These are phyloP conservation scores for Fusarium sp. DNA, from an alignment of 2,329 filamentous ascomycete species.

Conservation along the genomic window DNA sequence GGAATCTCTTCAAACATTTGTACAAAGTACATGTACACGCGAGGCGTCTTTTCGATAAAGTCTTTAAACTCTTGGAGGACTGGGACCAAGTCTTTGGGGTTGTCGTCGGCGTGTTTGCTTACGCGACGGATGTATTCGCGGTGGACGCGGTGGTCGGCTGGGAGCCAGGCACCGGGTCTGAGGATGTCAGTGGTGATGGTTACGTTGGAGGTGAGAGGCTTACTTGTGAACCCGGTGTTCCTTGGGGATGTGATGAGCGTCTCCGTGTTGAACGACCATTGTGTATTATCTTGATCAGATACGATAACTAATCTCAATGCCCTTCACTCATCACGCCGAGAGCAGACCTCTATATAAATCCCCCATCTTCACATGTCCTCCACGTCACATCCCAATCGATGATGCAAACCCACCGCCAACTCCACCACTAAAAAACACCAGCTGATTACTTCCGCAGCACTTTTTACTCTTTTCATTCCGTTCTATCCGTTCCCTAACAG, in stretches of 20 bases:
- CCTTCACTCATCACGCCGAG: background rate
- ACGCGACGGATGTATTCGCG: conserved; percentile 71
- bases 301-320: background rate
- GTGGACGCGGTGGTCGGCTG: conserved; percentile 71
- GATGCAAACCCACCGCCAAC: conserved; percentile 32
- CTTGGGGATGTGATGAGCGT: conserved; percentile 64
- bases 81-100: conserved; percentile 65
- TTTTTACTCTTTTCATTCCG: conserved; percentile 11
- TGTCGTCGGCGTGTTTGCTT: conserved; percentile 66
- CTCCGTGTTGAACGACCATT: conserved; percentile 64
- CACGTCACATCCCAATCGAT: conserved; percentile 40
- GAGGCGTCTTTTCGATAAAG: conserved; percentile 73
- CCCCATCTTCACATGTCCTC: background rate
- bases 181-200: background rate
- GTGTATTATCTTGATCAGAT: conserved; percentile 3
- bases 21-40: conserved; percentile 74
- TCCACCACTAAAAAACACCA: conserved; percentile 11
- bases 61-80: conserved; percentile 74
- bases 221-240: conserved; percentile 61
- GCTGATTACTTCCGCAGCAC: background rate
- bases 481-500: conserved; percentile 24
- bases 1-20: conserved; percentile 79
- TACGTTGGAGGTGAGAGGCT: conserved; percentile 26
- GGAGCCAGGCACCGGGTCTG: conserved; percentile 72
- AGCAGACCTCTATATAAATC: background rate